A percentile compares a stretch with the other conserved stretches of the same genome.
Evolutionary conservation across 768 basidiomycete species (phyloP).

Genomic region (Leccinellum albellum): DNA sequence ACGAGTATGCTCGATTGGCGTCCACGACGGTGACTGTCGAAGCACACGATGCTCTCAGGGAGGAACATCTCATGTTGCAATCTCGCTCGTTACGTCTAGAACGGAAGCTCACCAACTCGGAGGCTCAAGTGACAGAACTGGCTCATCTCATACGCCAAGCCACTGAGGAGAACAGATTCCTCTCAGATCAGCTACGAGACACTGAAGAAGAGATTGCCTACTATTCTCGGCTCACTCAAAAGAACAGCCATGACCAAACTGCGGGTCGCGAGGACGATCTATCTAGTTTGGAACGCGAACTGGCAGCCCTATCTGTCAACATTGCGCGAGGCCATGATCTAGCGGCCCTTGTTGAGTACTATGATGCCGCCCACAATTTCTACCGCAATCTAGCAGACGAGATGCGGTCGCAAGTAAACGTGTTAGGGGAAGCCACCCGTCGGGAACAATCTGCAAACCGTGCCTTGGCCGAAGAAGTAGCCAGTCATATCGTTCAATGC

Average conservation of each 20-base stretch:
- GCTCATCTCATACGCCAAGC: slow-evolving; percentile 57
- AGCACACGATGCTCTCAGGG: slow-evolving; percentile 38
- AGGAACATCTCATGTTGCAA: slow-evolving; percentile 37
- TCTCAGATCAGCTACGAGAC: slow-evolving; percentile 27
- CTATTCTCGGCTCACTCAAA: slow-evolving; percentile 10
- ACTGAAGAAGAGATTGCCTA: slow-evolving; percentile 15
- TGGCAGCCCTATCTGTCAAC: slow-evolving; percentile 15
- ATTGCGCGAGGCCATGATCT: slow-evolving; percentile 10
- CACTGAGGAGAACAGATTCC: slow-evolving; percentile 48
- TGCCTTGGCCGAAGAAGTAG: slow-evolving; percentile 34
- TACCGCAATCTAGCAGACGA: slow-evolving; percentile 37
- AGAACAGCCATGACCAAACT: slow-evolving; percentile 2
- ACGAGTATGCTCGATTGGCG: slow-evolving; percentile 53
- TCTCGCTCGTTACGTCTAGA: slow-evolving; percentile 51
- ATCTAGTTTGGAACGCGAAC: slow-evolving; percentile 16
- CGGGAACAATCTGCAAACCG: slow-evolving; percentile 19
- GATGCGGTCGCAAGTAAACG: slow-evolving; percentile 21
- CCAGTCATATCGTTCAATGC: slow-evolving; percentile 37
- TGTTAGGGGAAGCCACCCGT: slow-evolving; percentile 5
- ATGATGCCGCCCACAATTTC: slow-evolving; percentile 30
- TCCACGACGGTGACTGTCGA: slow-evolving; percentile 38
- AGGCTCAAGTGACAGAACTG: slow-evolving; percentile 63
- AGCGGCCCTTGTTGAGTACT: slow-evolving; percentile 11
- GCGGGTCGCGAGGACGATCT: neutral
- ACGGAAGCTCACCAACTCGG: slow-evolving; percentile 65